A percentile compares a stretch with the other conserved stretches of the same genome.
Evolutionary conservation across 108 stramenopile genomes (phyloP).

Genomic region (Cyclotella kingstonii): DNA sequence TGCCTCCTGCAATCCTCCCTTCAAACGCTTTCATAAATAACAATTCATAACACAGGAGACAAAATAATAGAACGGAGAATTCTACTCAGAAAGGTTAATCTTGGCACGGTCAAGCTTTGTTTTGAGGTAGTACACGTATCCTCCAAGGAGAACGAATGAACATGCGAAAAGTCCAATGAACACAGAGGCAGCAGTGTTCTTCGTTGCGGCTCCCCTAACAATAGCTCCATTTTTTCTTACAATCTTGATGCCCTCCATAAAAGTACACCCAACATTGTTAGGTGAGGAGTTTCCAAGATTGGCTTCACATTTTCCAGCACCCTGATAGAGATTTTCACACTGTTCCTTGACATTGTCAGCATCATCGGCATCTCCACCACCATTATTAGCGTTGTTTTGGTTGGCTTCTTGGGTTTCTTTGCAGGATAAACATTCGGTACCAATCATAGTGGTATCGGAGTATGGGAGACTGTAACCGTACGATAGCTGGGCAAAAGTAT

Average conservation of each 20-base stretch:
- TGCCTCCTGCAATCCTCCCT: no score
- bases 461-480: slow-evolving; percentile 54
- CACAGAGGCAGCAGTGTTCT: slow-evolving; percentile 61
- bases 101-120: slow-evolving; percentile 75
- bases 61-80: no score
- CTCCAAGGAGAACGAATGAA: slow-evolving; percentile 69
- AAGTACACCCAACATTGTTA: slow-evolving; percentile 78
- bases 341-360: slow-evolving; percentile 56
- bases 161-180: slow-evolving; percentile 77
- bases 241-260: slow-evolving; percentile 78
- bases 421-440: slow-evolving; percentile 60
- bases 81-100: slow-evolving; percentile 62
- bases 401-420: slow-evolving; percentile 34
- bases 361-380: slow-evolving; percentile 48
- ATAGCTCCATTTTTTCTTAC: slow-evolving; percentile 63
- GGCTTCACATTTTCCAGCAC: slow-evolving; percentile 79
- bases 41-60: no score
- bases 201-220: slow-evolving; percentile 22
- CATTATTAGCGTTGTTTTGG: slow-evolving; percentile 37
- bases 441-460: slow-evolving; percentile 47
- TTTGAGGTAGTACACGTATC: slow-evolving; percentile 78
- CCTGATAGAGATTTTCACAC: slow-evolving; percentile 62
- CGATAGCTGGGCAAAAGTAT: slow-evolving; percentile 42
- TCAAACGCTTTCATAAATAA: no score
- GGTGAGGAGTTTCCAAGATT: slow-evolving; percentile 33